Evolutionary conservation across 2,329 filamentous ascomycete genomes (phyloP).

Genomic region (Xylaria sp.): DNA sequence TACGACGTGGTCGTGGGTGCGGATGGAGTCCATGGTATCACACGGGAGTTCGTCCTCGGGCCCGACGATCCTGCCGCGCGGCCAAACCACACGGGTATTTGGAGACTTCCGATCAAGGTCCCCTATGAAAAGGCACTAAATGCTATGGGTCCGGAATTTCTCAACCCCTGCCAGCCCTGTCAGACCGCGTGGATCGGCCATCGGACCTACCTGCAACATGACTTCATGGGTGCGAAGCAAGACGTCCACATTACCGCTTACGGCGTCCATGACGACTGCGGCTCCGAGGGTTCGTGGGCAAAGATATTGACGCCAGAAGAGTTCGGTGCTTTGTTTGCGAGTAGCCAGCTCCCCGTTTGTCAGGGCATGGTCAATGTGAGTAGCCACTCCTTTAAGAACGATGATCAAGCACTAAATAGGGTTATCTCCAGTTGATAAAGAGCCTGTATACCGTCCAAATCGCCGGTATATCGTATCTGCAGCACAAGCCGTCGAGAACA

Average conservation of each 20-base stretch:
- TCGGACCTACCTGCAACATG: conserved; percentile 25
- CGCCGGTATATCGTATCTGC: conserved; percentile 27
- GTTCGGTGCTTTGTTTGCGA: conserved; percentile 28
- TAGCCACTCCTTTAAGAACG: not conserved
- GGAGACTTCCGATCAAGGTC: conserved; percentile 27
- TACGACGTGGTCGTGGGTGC: conserved; percentile 31
- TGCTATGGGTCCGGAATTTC: conserved; percentile 25
- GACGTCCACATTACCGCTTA: conserved; percentile 28
- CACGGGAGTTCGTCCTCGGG: conserved; percentile 26
- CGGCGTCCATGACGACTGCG: conserved; percentile 12
- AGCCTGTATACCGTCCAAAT: conserved; percentile 32
- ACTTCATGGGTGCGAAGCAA: conserved; percentile 25
- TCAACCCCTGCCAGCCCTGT: conserved; percentile 24
- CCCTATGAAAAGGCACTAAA: conserved; percentile 25
- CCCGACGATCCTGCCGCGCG: conserved; percentile 18
- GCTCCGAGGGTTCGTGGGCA: conserved; percentile 24
- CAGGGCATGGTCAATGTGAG: conserved; percentile 30
- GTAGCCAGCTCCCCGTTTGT: conserved; percentile 21
- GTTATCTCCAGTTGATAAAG: conserved; percentile 25
- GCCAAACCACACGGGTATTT: conserved; percentile 26
- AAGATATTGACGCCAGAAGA: conserved; percentile 30
- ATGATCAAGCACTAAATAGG: not conserved
- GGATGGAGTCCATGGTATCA: conserved; percentile 25
- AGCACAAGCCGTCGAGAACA: conserved; percentile 21
- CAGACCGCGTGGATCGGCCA: conserved; percentile 30